Evolutionary conservation across 192 early-diverging fungal species (phyloP).

Genomic region (Piromyces finnis): DNA sequence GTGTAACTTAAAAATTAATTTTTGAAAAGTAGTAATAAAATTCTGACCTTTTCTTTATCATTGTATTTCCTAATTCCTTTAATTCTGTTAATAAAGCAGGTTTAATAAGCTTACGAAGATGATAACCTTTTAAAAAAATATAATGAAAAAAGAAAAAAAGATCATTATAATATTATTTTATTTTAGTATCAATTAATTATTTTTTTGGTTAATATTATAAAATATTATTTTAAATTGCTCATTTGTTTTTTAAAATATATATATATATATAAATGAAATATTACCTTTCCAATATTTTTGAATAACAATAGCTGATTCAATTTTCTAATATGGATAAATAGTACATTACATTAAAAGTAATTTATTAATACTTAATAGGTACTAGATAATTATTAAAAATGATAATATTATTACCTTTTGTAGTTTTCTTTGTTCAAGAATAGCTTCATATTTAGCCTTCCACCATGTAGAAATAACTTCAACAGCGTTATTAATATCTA

Average conservation of each 20-base stretch:
- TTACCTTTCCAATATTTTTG: not conserved
- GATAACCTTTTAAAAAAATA: conserved; percentile 23
- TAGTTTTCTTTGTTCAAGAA: not conserved
- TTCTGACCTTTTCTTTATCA: conserved; percentile 15
- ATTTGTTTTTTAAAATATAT: too few relatives aligned
- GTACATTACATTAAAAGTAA: too few relatives aligned
- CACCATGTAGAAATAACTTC: not conserved
- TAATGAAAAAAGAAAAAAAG: too few relatives aligned
- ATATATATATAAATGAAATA: too few relatives aligned
- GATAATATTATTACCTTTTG: not conserved
- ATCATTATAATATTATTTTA: too few relatives aligned
- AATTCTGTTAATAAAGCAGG: conserved; percentile 21
- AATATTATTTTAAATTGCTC: too few relatives aligned
- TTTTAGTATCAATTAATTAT: not conserved
- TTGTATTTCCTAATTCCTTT: conserved; percentile 15
- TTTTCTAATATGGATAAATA: not conserved
- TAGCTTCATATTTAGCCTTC: not conserved
- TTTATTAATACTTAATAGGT: too few relatives aligned
- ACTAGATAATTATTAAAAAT: too few relatives aligned
- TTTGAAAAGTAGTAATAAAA: too few relatives aligned
- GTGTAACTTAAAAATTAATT: too few relatives aligned
- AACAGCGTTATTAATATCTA: not conserved
- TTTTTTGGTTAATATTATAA: too few relatives aligned
- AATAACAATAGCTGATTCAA: not conserved
- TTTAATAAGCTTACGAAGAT: conserved; percentile 20